Evolutionary conservation across 2,329 filamentous ascomycete genomes (phyloP).

Genomic region (Aspergillus transmontanensis): DNA sequence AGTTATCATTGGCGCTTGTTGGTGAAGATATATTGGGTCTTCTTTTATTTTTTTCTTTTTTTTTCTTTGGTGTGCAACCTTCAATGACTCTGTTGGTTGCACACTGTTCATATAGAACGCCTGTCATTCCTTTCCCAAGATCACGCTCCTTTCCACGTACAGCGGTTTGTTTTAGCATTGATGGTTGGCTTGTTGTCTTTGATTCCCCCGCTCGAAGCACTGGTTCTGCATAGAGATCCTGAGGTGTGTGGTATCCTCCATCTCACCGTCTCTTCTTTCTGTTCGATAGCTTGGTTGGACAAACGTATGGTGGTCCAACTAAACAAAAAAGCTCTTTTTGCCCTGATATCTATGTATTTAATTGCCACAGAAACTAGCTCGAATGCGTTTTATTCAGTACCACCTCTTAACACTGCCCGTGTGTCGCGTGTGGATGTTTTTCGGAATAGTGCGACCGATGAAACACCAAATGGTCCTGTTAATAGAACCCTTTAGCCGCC

Average conservation of each 20-base stretch:
- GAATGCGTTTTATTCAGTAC: not conserved
- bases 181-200: constrained; percentile 24
- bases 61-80: constrained; percentile 10
- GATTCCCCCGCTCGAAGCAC: constrained; percentile 13
- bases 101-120: constrained; percentile 18
- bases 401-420: not conserved
- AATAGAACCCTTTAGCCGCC: not conserved
- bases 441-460: not conserved
- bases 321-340: constrained; percentile 16
- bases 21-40: constrained; percentile 27
- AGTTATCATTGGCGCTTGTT: constrained; percentile 34
- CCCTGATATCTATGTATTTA: constrained; percentile 29
- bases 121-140: constrained; percentile 23
- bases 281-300: constrained; percentile 8
- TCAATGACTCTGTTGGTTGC: constrained; percentile 4
- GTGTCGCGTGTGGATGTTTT: not conserved
- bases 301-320: constrained; percentile 4
- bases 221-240: constrained; percentile 8
- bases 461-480: not conserved
- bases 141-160: constrained; percentile 18
- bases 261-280: constrained; percentile 17
- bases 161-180: constrained; percentile 23
- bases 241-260: constrained; percentile 15
- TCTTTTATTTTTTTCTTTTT: constrained; percentile 8
- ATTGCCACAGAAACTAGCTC: constrained; percentile 23